Evolutionary conservation across 805 yeast species (phyloP).

Genomic region (Wickerhamomyces hampshirensis): DNA sequence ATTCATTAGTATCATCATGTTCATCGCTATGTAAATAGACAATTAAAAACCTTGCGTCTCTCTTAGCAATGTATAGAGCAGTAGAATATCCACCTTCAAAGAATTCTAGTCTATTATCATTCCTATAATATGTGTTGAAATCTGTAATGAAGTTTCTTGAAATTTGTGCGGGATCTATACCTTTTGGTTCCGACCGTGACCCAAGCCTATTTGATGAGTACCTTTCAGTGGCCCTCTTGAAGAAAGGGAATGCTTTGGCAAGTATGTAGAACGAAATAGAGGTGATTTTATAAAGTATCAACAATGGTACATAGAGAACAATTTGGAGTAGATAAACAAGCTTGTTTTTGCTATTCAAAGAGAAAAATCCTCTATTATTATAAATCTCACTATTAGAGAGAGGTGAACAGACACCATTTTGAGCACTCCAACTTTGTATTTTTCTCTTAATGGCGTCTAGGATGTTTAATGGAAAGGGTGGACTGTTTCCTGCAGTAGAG

Average conservation of each 20-base stretch:
- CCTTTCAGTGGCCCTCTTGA: slow-evolving; percentile 31
- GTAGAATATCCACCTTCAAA: slow-evolving; percentile 76
- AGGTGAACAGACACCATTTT: slow-evolving; percentile 22
- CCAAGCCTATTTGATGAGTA: slow-evolving; percentile 35
- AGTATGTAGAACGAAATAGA: slow-evolving; percentile 23
- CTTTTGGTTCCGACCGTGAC: slow-evolving; percentile 29
- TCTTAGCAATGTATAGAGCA: slow-evolving; percentile 66
- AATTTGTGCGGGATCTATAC: slow-evolving; percentile 46
- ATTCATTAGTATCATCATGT: slow-evolving; percentile 54
- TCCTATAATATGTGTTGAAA: slow-evolving; percentile 42
- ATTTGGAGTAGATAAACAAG: slow-evolving; percentile 25
- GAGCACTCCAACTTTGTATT: slow-evolving; percentile 18
- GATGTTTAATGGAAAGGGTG: slow-evolving; percentile 15
- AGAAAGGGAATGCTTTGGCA: slow-evolving; percentile 30
- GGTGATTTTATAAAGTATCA: slow-evolving; percentile 26
- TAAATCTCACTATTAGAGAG: slow-evolving; percentile 21
- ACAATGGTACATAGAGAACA: slow-evolving; percentile 29
- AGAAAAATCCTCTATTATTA: slow-evolving; percentile 5
- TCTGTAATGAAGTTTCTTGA: slow-evolving; percentile 47
- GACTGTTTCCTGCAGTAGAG: too few relatives aligned
- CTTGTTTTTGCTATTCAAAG: slow-evolving; percentile 23
- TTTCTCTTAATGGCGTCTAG: slow-evolving; percentile 24
- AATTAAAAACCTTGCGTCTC: slow-evolving; percentile 65
- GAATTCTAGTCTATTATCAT: slow-evolving; percentile 29
- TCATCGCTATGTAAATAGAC: slow-evolving; percentile 70